Base-by-base conservation (phyloP, 2,329 filamentous ascomycete genomes). In the Colletotrichum paranaense region DNA sequence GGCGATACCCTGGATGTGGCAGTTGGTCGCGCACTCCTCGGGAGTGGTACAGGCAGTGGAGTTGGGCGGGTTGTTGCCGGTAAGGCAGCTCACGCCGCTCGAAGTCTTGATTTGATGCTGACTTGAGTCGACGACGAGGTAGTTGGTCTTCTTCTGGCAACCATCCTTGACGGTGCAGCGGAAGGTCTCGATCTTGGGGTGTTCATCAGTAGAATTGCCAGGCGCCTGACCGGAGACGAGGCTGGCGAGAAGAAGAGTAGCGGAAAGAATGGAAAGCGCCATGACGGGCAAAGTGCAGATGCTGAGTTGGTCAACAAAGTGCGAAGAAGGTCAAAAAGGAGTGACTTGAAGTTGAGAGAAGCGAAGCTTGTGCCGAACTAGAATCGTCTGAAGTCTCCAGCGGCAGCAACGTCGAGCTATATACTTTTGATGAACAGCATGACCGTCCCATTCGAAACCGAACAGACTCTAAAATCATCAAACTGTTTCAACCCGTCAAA, bases 131-230 rank as follows among this genome's bases (percentile, higher is more conserved):
- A 88, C 79, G 14, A 90, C 88, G 52, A 90, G 75, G n/a, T 84
- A 86, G 56, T 85, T 88, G 70, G 83, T 82, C 72, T 85, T 82
- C 28, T 80, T 73, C 52, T 81, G 82, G 81, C 88, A 90, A 28
- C 88, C 88, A 56, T 79, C 81, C 5, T 77, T 78, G 30, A 82
- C 86, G 55, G 86, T 87, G 80, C 88, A 90, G 73, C 85, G 84
- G 79, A 82, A 87, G 9, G 88, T 89, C 9, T 82, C 84, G 59
- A 90, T 79, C 75, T 83, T 83, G 35, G 88, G 88, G 72, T 89
- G 87, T 28, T 82, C 81, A 75, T 88, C 86, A 5, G 63, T 19
- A 79, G 65, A 14, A 68, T 78, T 62, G 74, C 72, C 62, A 67
- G 63, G 63, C 38, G 68, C 16, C 46, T 74, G 68, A 35, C 68